A percentile compares a stretch with the other conserved stretches of the same genome.
These are phyloP conservation scores for Oenanthe sinensis DNA, from an alignment of 129 eudicot species.

Conservation along the genomic window DNA sequence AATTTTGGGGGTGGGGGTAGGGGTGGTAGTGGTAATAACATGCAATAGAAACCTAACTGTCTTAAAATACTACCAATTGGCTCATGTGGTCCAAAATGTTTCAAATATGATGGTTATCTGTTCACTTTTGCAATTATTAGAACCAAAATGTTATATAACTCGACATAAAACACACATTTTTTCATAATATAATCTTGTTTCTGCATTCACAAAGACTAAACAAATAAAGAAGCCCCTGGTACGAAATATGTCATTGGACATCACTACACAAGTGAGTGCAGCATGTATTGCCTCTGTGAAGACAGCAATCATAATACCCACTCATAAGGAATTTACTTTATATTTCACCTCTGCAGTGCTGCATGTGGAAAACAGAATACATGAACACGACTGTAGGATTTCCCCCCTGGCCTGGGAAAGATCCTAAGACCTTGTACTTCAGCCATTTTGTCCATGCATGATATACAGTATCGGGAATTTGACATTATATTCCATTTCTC, in stretches of 20 bases:
- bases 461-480: not conserved
- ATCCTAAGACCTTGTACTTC: constrained; percentile 2
- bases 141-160: not conserved
- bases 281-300: constrained; percentile 13
- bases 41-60: no score
- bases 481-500: constrained; percentile 7
- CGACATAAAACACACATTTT: constrained; percentile 5
- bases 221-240: constrained; percentile 19
- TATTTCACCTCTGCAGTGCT: not conserved
- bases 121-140: not conserved
- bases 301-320: constrained; percentile 3
- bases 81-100: not conserved
- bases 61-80: no score
- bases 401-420: not conserved
- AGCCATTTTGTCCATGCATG: constrained; percentile 6
- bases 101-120: not conserved
- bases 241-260: constrained; percentile 1
- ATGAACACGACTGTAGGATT: not conserved
- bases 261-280: constrained; percentile 16
- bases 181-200: constrained; percentile 26
- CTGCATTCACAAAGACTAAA: constrained; percentile 16
- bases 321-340: not conserved
- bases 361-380: not conserved
- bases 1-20: no score
- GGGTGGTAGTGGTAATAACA: no score